A percentile compares a stretch with the other conserved stretches of the same genome.
Conservation (phyloP, 1,284 basidiomycete genomes). For the Ceraceosorus guamensis region DNA sequence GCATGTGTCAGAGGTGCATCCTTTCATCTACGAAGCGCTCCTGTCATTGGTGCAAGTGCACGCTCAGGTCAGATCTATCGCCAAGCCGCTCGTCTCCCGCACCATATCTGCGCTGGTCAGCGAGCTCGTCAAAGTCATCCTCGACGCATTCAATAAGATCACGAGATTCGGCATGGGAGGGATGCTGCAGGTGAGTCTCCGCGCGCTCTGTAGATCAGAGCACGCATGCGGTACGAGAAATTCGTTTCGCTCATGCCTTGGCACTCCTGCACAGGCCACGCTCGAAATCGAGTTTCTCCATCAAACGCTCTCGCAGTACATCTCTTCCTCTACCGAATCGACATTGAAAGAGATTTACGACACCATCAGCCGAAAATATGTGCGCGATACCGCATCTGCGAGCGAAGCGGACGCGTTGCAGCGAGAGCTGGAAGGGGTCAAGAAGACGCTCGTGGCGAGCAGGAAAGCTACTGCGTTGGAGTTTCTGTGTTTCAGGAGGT, state of each 20-base stretch:
- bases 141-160: conserved; percentile 76
- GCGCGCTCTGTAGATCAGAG: no score
- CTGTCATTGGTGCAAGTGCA: conserved; percentile 85
- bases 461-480: conserved; percentile 85
- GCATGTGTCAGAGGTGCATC: conserved; percentile 69
- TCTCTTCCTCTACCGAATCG: conserved; percentile 69
- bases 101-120: conserved; percentile 76
- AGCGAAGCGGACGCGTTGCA: conserved; percentile 50
- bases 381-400: conserved; percentile 5
- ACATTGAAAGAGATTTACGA: conserved; percentile 85
- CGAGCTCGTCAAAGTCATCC: conserved; percentile 69
- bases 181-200: conserved; percentile 64
- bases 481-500: conserved; percentile 67
- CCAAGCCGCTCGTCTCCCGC: conserved; percentile 68
- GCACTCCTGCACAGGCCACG: conserved; percentile 64
- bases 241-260: no score
- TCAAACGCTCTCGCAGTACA: conserved; percentile 81
- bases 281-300: conserved; percentile 98
- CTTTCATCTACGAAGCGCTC: conserved; percentile 85
- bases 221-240: no score
- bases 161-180: conserved; percentile 92
- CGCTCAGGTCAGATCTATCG: conserved; percentile 74
- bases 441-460: conserved; percentile 77
- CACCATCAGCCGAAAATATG: conserved; percentile 83
- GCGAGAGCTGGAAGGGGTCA: conserved; percentile 76